These are phyloP conservation scores for Agrocybe pediades DNA, from an alignment of 768 basidiomycete species.

Conservation along the genomic window DNA sequence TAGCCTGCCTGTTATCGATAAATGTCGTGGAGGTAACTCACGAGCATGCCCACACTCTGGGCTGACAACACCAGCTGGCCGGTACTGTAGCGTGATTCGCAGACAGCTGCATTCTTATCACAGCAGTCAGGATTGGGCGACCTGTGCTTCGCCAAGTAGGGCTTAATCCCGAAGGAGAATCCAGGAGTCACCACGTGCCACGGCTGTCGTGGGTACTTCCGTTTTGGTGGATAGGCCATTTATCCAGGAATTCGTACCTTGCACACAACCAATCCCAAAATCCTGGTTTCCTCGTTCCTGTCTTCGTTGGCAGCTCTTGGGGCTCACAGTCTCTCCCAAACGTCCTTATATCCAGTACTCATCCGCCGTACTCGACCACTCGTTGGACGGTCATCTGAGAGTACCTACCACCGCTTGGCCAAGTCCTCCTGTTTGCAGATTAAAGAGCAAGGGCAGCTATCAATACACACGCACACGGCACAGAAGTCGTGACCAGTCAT, in stretches of 20 bases:
- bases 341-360: too few relatives aligned
- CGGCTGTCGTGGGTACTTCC: constrained; percentile 13
- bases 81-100: too few relatives aligned
- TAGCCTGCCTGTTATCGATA: not conserved
- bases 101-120: not conserved
- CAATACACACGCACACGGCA: too few relatives aligned
- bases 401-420: too few relatives aligned
- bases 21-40: not conserved
- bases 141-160: constrained; percentile 10
- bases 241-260: constrained; percentile 1
- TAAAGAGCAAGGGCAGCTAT: too few relatives aligned
- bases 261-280: not conserved
- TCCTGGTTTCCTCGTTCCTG: not conserved
- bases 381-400: too few relatives aligned
- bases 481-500: constrained; percentile 1
- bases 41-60: not conserved
- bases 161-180: constrained; percentile 13
- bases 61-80: not conserved
- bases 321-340: too few relatives aligned
- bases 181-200: constrained; percentile 11
- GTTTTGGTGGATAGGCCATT: not conserved
- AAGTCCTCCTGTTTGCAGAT: too few relatives aligned
- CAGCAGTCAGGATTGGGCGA: not conserved
- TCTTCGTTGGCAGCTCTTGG: constrained; percentile 1
- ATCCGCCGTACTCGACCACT: too few relatives aligned